These are phyloP conservation scores for Kuraishia floccosa DNA, from an alignment of 805 yeast species.

Conservation along the genomic window DNA sequence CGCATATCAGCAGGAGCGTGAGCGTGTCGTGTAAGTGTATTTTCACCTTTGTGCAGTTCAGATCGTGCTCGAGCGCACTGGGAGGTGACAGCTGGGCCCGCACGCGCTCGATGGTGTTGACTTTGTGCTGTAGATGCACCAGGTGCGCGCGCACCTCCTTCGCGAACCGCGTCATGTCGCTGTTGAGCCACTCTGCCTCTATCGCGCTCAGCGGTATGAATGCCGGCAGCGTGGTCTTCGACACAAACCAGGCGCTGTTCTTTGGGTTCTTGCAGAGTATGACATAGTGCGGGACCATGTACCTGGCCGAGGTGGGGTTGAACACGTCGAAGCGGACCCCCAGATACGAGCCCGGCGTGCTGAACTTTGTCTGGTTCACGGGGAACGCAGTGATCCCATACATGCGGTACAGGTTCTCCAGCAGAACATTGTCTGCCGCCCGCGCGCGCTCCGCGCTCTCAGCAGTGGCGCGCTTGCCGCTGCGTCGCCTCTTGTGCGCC, in stretches of 20 bases:
- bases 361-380: constrained; percentile 16
- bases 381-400: constrained; percentile 43
- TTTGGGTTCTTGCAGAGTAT: constrained; percentile 20
- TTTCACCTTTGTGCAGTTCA: constrained; percentile 15
- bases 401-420: constrained; percentile 35
- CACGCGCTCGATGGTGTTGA: constrained; percentile 7
- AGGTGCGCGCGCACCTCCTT: constrained; percentile 12
- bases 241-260: constrained; percentile 17
- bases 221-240: constrained; percentile 21
- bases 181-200: constrained; percentile 13
- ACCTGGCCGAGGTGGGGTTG: constrained; percentile 16
- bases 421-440: constrained; percentile 16
- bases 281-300: constrained; percentile 32
- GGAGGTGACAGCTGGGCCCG: constrained; percentile 5
- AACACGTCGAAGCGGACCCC: constrained; percentile 42
- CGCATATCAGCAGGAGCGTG: constrained; percentile 12
- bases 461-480: constrained; percentile 1
- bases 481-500: no score
- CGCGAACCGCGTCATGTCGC: constrained; percentile 13
- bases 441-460: constrained; percentile 3
- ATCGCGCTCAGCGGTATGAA: constrained; percentile 15
- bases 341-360: constrained; percentile 13
- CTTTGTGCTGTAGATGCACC: constrained; percentile 11
- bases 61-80: constrained; percentile 12
- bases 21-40: constrained; percentile 8